Conservation (phyloP, 768 basidiomycete species). For the Nidularia pulvinata region DNA sequence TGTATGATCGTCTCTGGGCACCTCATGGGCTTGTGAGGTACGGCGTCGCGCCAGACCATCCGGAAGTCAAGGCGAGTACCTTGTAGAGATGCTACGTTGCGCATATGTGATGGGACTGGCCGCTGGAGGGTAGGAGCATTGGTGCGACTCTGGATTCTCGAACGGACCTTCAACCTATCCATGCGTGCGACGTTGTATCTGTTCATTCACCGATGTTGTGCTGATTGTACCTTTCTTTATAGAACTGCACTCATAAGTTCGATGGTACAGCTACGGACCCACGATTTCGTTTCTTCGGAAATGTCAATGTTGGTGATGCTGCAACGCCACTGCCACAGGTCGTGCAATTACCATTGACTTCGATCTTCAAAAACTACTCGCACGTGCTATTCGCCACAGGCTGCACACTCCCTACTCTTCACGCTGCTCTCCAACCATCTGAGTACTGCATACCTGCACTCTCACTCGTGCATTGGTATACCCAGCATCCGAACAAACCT, state of each 20-base stretch:
- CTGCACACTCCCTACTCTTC: slow-evolving; percentile 64
- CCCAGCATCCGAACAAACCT: slow-evolving; percentile 77
- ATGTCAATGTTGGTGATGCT: slow-evolving; percentile 61
- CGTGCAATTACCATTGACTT: slow-evolving; percentile 54
- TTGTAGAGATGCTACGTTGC: background rate
- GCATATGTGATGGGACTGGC: too few relatives aligned
- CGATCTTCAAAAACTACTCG: slow-evolving; percentile 73
- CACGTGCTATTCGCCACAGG: slow-evolving; percentile 90
- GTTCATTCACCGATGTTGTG: too few relatives aligned
- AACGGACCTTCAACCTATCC: background rate
- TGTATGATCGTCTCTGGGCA: slow-evolving; percentile 93
- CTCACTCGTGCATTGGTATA: slow-evolving; percentile 95
- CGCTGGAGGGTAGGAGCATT: too few relatives aligned
- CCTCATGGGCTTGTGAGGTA: slow-evolving; percentile 96
- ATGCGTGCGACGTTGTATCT: background rate
- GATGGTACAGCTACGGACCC: slow-evolving; percentile 78
- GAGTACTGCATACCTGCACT: slow-evolving; percentile 69
- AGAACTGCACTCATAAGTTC: slow-evolving; percentile 99
- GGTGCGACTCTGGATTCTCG: too few relatives aligned
- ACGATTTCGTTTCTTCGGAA: slow-evolving; percentile 90
- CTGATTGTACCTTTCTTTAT: slow-evolving; percentile 3
- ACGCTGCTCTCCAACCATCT: slow-evolving; percentile 51
- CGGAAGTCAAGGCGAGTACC: slow-evolving; percentile 85
- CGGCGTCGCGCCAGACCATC: slow-evolving; percentile 97
- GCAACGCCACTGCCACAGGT: slow-evolving; percentile 46